A percentile compares a stretch with the other conserved stretches of the same genome.
Conservation (phyloP, 164 flowering plant genomes). For the Protea cynaroides region DNA sequence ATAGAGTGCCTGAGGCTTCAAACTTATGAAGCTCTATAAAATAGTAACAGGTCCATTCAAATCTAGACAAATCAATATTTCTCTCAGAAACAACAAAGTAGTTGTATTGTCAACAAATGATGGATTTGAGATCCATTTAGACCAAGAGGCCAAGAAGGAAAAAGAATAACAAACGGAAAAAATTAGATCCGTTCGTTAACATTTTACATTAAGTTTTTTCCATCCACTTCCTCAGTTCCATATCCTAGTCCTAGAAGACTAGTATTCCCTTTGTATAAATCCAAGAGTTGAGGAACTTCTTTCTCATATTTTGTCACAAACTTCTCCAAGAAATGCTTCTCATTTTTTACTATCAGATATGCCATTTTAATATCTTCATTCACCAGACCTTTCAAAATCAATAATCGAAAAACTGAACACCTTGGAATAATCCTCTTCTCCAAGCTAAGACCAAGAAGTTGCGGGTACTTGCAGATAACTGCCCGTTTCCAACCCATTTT, state of each 20-base stretch:
- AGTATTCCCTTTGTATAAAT: background rate
- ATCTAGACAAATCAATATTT: too few relatives aligned
- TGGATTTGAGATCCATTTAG: background rate
- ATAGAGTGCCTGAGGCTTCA: too few relatives aligned
- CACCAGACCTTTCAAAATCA: background rate
- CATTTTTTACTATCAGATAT: background rate
- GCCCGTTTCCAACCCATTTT: background rate
- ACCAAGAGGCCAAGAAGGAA: background rate
- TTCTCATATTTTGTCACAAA: conserved; percentile 2
- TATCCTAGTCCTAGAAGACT: background rate
- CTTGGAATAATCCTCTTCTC: background rate
- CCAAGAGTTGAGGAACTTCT: background rate
- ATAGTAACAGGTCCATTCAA: too few relatives aligned
- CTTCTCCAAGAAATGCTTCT: background rate
- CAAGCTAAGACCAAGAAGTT: background rate
- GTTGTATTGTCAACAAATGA: too few relatives aligned
- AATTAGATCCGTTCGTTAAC: background rate
- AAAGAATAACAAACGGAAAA: background rate
- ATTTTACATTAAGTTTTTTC: background rate
- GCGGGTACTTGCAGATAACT: background rate
- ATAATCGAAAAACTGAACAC: background rate
- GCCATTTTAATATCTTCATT: background rate
- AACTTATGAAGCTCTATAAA: too few relatives aligned
- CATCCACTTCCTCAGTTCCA: background rate
- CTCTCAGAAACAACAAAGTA: too few relatives aligned